Conservation (phyloP, 1,284 basidiomycete species). For the Leccinum subatratum region DNA sequence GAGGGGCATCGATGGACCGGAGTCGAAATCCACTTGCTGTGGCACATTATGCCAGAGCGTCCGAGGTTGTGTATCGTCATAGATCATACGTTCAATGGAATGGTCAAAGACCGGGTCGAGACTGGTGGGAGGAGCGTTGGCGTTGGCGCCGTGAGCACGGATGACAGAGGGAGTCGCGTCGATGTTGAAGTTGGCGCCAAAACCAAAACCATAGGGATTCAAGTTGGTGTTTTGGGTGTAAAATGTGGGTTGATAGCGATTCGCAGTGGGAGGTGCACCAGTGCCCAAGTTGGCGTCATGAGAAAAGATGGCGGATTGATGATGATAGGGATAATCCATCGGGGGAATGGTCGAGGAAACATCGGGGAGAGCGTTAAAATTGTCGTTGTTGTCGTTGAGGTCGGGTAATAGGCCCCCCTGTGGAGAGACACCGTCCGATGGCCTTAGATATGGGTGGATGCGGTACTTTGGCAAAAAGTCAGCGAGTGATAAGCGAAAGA, state of each 20-base stretch:
- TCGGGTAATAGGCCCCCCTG: not conserved
- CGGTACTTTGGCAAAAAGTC: not conserved
- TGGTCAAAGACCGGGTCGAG: not conserved
- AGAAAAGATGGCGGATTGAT: not conserved
- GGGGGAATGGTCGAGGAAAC: not conserved
- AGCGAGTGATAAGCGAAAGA: not conserved
- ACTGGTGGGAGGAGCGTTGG: not conserved
- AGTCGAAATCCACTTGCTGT: not conserved
- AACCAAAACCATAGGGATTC: not conserved
- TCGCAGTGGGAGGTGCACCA: not conserved
- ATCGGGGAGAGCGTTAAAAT: not conserved
- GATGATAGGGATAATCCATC: not conserved
- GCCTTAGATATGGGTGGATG: not conserved
- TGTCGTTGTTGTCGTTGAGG: not conserved
- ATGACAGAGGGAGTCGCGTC: not conserved
- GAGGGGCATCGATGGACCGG: not conserved
- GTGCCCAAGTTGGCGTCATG: not conserved
- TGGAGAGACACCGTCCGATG: not conserved
- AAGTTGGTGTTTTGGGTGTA: not conserved
- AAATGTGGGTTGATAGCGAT: not conserved
- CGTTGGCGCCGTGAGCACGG: not conserved
- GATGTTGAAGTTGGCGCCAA: not conserved
- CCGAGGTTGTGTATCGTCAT: not conserved
- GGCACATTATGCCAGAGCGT: not conserved
- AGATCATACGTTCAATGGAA: not conserved